Base-by-base conservation (phyloP, 805 yeast species). In the Starmerella lactis-condensi region DNA sequence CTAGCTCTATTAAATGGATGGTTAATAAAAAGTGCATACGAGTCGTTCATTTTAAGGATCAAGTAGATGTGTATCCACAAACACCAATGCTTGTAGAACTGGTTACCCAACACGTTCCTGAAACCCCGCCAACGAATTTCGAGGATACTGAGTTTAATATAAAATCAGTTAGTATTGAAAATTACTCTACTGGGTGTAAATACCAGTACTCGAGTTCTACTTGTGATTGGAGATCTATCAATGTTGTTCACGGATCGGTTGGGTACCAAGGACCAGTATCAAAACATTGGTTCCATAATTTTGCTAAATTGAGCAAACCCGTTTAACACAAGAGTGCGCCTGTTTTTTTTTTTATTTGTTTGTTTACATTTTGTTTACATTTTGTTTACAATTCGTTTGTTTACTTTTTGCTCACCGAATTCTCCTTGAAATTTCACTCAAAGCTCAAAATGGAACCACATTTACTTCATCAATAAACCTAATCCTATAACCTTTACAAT, bases 41-140 rank as follows among this genome's bases (percentile, higher is more conserved):
- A 59, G 65, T 76, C 2, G 56, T 83, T 32, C 26, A 47, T 8
- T 61, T 67, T 34, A 58, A 72, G 15, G 48, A 67, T 12, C 14
- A 26, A 8, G 35, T 36, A 6, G 63, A 67, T 36, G 92, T 92
- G 4, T 83, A 67, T 53, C 95, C 95, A 26, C 93, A 82, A 56
- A 59, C 81, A n/a, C 95, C 95, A 29, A 78, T 82, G 31, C 61
- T 75, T 47, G 56, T 82, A 28, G 79, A 75, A 49, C 52, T 62
- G 17, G 67, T 67, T 5, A 33, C 58, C n/a, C 62, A 69, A 69
- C 63, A 67, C 10, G 69, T 65, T 13, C 68, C 68, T 20, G 62
- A 60, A 32, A 32, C 39, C 28, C 18, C 39, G n/a, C 36, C 33
- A 5, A 54, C 52, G 7, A 58, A 58, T 4, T 78, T 71, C 53